Evolutionary conservation across 2,329 filamentous ascomycete genomes (phyloP).

Genomic region (Botrytis deweyae): DNA sequence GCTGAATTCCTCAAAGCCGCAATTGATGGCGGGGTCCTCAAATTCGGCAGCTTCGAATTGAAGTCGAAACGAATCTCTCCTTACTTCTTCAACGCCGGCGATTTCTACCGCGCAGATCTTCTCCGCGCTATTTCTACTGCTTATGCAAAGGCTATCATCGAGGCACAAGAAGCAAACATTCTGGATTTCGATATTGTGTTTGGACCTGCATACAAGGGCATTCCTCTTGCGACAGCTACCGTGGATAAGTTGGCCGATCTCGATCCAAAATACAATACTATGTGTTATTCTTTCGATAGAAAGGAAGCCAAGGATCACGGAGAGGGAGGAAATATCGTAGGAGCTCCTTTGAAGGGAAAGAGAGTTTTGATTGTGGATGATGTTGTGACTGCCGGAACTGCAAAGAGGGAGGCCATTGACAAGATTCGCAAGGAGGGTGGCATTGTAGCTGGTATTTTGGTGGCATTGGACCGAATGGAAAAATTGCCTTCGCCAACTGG

Average conservation of each 20-base stretch:
- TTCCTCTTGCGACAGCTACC: slow-evolving; percentile 80
- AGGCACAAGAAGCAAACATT: slow-evolving; percentile 42
- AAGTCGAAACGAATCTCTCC: slow-evolving; percentile 91
- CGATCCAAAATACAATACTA: slow-evolving; percentile 64
- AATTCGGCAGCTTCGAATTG: slow-evolving; percentile 81
- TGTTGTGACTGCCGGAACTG: slow-evolving; percentile 93
- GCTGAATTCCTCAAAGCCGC: slow-evolving; percentile 68
- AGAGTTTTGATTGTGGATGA: slow-evolving; percentile 90
- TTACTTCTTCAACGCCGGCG: slow-evolving; percentile 97
- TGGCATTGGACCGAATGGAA: slow-evolving; percentile 85
- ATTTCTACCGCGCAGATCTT: slow-evolving; percentile 80
- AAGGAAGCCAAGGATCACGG: slow-evolving; percentile 97
- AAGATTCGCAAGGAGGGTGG: slow-evolving; percentile 88
- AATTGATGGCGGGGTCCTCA: slow-evolving; percentile 67
- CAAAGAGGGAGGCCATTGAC: slow-evolving; percentile 86
- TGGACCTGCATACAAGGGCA: slow-evolving; percentile 94
- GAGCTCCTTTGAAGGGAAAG: slow-evolving; percentile 80
- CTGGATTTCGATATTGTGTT: slow-evolving; percentile 82
- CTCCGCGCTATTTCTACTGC: slow-evolving; percentile 76
- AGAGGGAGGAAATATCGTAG: slow-evolving; percentile 91
- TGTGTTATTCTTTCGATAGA: slow-evolving; percentile 88
- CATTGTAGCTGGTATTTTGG: slow-evolving; percentile 79
- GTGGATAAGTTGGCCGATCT: slow-evolving; percentile 72
- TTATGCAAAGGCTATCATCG: slow-evolving; percentile 68
- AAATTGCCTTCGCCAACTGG: slow-evolving; percentile 65